These are phyloP conservation scores for Taxillus chinensis DNA, from an alignment of 164 flowering plant genomes.

Conservation along the genomic window DNA sequence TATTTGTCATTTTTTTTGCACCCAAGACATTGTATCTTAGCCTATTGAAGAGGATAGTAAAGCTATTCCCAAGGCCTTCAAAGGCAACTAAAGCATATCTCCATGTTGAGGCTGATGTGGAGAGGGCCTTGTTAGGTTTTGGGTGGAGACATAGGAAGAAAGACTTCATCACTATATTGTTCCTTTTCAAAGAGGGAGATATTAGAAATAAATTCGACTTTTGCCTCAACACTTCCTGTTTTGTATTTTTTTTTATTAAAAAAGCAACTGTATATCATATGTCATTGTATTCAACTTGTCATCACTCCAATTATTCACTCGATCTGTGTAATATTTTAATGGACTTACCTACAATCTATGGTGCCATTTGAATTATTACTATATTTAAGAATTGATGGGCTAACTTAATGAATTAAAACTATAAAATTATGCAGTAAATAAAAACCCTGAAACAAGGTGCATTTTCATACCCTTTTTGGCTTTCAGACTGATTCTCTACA, in stretches of 20 bases:
- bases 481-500: too few species aligned
- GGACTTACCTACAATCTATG: too few species aligned
- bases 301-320: background rate
- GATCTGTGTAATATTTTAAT: too few species aligned
- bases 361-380: too few species aligned
- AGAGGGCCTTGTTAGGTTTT: constrained; percentile 69
- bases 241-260: background rate
- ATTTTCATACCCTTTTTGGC: too few species aligned
- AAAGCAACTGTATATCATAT: constrained; percentile 8
- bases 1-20: too few species aligned
- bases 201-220: constrained; percentile 12
- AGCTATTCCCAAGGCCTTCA: constrained; percentile 94
- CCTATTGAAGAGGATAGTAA: constrained; percentile 79
- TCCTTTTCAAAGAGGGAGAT: constrained; percentile 31
- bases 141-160: constrained; percentile 87
- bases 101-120: constrained; percentile 85
- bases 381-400: too few species aligned
- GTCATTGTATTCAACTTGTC: constrained; percentile 1
- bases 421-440: too few species aligned
- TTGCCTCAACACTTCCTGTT: constrained; percentile 1
- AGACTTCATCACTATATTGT: constrained; percentile 76
- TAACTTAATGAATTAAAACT: too few species aligned
- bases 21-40: constrained; percentile 85
- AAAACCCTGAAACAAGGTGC: too few species aligned
- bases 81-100: constrained; percentile 96